These are phyloP conservation scores for Exophiala dermatitidis DNA, from an alignment of 2,329 filamentous ascomycete genomes.

Conservation along the genomic window DNA sequence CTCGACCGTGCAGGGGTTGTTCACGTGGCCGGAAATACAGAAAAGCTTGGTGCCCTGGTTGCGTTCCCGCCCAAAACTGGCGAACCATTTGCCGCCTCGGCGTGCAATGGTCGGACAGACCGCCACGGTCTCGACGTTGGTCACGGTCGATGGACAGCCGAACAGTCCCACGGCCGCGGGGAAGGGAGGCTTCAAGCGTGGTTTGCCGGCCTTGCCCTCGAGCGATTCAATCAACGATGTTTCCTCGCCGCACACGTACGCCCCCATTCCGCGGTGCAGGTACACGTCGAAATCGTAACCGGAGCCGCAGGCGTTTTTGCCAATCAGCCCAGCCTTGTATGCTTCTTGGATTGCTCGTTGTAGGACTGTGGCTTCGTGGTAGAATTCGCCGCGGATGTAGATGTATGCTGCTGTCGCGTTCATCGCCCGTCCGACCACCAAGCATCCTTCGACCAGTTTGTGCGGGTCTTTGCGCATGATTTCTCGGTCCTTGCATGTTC, in stretches of 20 bases:
- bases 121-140: conserved; percentile 95
- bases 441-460: conserved; percentile 95
- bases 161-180: conserved; percentile 95
- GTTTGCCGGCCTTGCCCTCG: conserved; percentile 97
- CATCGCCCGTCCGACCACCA: conserved; percentile 95
- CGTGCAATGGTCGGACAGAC: conserved; percentile 94
- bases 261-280: conserved; percentile 91
- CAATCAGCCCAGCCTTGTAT: conserved; percentile 87
- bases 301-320: conserved; percentile 94
- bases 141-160: conserved; percentile 93
- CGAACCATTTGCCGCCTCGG: conserved; percentile 88
- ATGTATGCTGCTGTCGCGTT: conserved; percentile 98
- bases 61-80: conserved; percentile 84
- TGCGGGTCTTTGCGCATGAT: conserved; percentile 99
- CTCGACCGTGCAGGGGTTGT: conserved; percentile 95
- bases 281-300: conserved; percentile 98
- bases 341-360: conserved; percentile 97
- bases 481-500: conserved; percentile 98
- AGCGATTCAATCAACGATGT: conserved; percentile 96
- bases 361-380: conserved; percentile 86
- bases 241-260: conserved; percentile 97
- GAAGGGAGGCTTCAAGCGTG: conserved; percentile 96
- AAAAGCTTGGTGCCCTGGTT: conserved; percentile 97
- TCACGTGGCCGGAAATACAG: conserved; percentile 97
- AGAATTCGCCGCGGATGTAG: conserved; percentile 98